Percentiles rank a stretch among this genome's conserved stretches.
Conservation (phyloP, 1,284 basidiomycete species). For the Rhodotorula sp. region DNA sequence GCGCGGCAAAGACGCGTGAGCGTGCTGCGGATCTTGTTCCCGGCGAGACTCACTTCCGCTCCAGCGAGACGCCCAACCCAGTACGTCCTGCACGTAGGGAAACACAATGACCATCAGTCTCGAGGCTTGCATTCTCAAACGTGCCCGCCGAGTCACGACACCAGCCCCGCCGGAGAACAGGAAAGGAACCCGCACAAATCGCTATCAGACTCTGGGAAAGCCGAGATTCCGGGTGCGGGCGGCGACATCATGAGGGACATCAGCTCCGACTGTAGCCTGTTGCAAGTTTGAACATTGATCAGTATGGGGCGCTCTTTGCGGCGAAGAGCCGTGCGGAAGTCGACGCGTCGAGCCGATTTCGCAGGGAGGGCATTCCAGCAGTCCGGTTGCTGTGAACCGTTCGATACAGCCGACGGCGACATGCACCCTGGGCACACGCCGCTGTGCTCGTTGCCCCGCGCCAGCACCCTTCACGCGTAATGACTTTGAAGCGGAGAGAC, state of each 20-base stretch:
- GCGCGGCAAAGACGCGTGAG: background rate
- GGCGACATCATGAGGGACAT: conserved; percentile 41
- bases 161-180: background rate
- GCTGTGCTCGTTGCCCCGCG: no score
- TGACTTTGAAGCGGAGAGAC: background rate
- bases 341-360: no score
- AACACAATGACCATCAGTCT: background rate
- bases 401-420: background rate
- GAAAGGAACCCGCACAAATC: conserved; percentile 16
- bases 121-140: background rate
- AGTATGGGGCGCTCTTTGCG: background rate
- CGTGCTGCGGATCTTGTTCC: background rate
- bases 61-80: conserved; percentile 38
- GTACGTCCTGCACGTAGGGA: conserved; percentile 11
- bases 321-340: background rate
- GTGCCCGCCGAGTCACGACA: background rate
- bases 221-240: conserved; percentile 33
- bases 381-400: no score
- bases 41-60: conserved; percentile 24
- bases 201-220: conserved; percentile 35
- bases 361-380: no score
- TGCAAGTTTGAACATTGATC: no score
- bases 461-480: background rate
- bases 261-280: conserved; percentile 36
- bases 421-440: background rate